Evolutionary conservation across 2,329 filamentous ascomycete species (phyloP).

Genomic region (Periconia sp.): DNA sequence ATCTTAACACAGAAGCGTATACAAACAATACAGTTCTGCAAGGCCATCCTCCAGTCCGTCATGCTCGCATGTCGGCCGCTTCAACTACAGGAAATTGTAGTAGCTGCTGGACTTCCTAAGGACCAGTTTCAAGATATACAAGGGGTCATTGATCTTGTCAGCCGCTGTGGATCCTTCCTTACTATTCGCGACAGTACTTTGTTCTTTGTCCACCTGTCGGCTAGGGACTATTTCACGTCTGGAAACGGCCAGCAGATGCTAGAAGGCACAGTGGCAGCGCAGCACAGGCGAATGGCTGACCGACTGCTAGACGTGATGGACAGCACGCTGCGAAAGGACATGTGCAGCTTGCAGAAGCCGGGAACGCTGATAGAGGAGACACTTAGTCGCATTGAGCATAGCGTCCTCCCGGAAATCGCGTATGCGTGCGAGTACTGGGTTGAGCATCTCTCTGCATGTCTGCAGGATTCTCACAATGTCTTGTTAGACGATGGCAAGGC

Average conservation of each 20-base stretch:
- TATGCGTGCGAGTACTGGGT: conserved; percentile 45
- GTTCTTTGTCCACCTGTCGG: conserved; percentile 52
- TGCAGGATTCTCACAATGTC: neutral
- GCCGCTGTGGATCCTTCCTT: conserved; percentile 46
- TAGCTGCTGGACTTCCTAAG: conserved; percentile 2
- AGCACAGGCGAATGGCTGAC: conserved; percentile 11
- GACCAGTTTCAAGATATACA: conserved; percentile 5
- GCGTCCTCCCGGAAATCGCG: conserved; percentile 5
- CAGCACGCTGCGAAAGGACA: conserved; percentile 2
- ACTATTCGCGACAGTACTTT: conserved; percentile 38
- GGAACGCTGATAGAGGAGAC: conserved; percentile 1
- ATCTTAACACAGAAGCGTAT: conserved; percentile 5
- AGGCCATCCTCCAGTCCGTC: conserved; percentile 6
- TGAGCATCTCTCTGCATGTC: conserved; percentile 32
- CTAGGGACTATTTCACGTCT: conserved; percentile 47
- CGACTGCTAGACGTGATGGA: conserved; percentile 38
- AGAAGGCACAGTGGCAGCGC: conserved; percentile 21
- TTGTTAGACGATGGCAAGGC: conserved; percentile 7
- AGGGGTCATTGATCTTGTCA: conserved; percentile 5
- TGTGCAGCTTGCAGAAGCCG: neutral
- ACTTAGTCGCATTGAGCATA: neutral
- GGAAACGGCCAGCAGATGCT: conserved; percentile 11
- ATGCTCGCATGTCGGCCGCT: conserved; percentile 11
- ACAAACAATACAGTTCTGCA: neutral
- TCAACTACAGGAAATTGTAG: conserved; percentile 7